Percentiles rank a stretch among this genome's conserved stretches.
Conservation (phyloP, 768 basidiomycete species). For the Boletus barrowsii region DNA sequence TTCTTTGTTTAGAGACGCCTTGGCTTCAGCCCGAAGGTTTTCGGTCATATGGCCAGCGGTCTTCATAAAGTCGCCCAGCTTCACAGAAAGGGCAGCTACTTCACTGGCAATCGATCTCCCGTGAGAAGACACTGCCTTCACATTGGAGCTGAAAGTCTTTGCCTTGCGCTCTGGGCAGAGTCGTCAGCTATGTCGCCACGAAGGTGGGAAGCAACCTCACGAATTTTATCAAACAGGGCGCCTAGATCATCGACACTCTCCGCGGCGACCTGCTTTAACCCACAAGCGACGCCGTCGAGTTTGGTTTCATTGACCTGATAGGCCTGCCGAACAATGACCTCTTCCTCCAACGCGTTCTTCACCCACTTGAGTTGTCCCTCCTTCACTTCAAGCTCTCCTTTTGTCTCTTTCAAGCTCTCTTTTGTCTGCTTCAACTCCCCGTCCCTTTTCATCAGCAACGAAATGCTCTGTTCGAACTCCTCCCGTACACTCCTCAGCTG, state of each 20-base stretch:
- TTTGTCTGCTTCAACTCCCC: slow-evolving; percentile 68
- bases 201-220: slow-evolving; percentile 40
- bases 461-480: slow-evolving; percentile 90
- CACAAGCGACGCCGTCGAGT: slow-evolving; percentile 70
- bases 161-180: slow-evolving; percentile 65
- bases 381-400: slow-evolving; percentile 49
- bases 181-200: slow-evolving; percentile 5
- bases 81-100: slow-evolving; percentile 50
- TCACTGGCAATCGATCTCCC: slow-evolving; percentile 57
- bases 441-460: slow-evolving; percentile 68
- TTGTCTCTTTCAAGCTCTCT: slow-evolving; percentile 51
- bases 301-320: slow-evolving; percentile 70
- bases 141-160: slow-evolving; percentile 58
- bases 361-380: slow-evolving; percentile 56
- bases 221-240: slow-evolving; percentile 78
- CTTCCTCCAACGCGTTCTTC: slow-evolving; percentile 71
- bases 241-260: slow-evolving; percentile 69
- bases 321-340: slow-evolving; percentile 72
- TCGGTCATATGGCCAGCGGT: slow-evolving; percentile 50
- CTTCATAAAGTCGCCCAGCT: slow-evolving; percentile 61
- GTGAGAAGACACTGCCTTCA: slow-evolving; percentile 59
- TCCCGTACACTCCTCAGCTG: slow-evolving; percentile 78
- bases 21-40: slow-evolving; percentile 54
- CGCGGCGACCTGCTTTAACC: slow-evolving; percentile 60
- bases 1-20: slow-evolving; percentile 55